Base-by-base conservation (phyloP, 495 filamentous ascomycete species). In the Neurospora discreta region DNA sequence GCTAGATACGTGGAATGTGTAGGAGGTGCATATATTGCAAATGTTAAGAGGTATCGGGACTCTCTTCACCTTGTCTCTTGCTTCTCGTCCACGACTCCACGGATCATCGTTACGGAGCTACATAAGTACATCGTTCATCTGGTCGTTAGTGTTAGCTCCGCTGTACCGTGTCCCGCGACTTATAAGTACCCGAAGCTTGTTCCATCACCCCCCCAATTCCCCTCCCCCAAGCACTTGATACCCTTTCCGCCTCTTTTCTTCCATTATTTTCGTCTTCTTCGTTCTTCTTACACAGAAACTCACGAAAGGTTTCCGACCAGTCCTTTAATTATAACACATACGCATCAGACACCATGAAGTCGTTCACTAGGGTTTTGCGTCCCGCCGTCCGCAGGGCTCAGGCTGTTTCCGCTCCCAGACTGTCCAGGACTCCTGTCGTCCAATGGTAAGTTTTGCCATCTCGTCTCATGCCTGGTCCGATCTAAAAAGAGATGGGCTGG, bases 311-410 rank as follows among this genome's bases (percentile, higher is more conserved):
- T 42, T 26, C 67, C 68, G 40, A 2, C 60, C 20, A 39, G 8
- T 43, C 60, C 11, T 41, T 30, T 65, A 65, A 65, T 33, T 26
- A 65, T 6, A 33, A 65, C 52, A 65, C 26, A 33, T 1, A 65
- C 13, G 30, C 26, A 65, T 33, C 15, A 33, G 52, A 18, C 71
- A 79, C 73, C 38, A 94, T 94, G 92, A 88, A 90, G 71, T 90
- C 91, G 44, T 84, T 95, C 74, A 81, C 86, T 52, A 89, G 89
- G 77, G 85, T 86, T 16, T 80, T 94, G 77, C 86, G 91, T 73
- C 91, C 92, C 60, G 85, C 91, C 76, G 85, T 89, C 74, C 89
- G 89, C 75, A 86, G 80, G 77, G 78, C 82, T 73, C 73, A 75
- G 72, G 78, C 79, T 70, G 78, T 88, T 77, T 78, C 76, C 33